Evolutionary conservation across 2,329 filamentous ascomycete genomes (phyloP).

Genomic region (Colletotrichum ledebouriae): DNA sequence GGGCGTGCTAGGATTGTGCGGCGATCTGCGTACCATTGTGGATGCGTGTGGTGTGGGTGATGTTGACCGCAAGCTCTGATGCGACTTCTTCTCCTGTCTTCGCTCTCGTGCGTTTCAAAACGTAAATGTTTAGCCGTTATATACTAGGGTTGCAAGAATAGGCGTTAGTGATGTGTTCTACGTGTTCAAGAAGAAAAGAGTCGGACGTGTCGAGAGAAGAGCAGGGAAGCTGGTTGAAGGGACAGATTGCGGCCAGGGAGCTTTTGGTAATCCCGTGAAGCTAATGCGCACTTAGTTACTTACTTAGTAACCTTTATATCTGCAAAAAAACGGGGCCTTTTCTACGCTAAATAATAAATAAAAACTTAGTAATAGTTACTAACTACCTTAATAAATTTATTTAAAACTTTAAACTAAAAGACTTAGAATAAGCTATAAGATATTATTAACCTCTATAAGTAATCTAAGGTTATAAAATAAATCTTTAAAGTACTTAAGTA

Average conservation of each 20-base stretch:
- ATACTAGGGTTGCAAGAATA: slow-evolving; percentile 9
- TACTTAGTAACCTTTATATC: too few species aligned
- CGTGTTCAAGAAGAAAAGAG: background rate
- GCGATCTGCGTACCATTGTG: slow-evolving; percentile 44
- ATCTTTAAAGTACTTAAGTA: too few species aligned
- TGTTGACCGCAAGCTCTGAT: slow-evolving; percentile 14
- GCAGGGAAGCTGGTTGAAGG: slow-evolving; percentile 41
- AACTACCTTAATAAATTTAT: too few species aligned
- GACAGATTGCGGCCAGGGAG: slow-evolving; percentile 42
- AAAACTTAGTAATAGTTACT: too few species aligned
- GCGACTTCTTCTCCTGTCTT: slow-evolving; percentile 11
- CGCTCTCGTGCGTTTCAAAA: background rate
- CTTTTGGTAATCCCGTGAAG: slow-evolving; percentile 4
- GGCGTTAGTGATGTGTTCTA: slow-evolving; percentile 8
- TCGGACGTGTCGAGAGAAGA: slow-evolving; percentile 41
- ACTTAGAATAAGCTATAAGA: too few species aligned
- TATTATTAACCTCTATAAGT: too few species aligned
- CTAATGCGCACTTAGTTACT: slow-evolving; percentile 14
- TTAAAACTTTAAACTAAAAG: too few species aligned
- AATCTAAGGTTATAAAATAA: too few species aligned
- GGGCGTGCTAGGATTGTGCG: slow-evolving; percentile 4
- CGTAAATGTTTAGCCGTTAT: slow-evolving; percentile 7
- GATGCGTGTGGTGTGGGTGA: slow-evolving; percentile 22
- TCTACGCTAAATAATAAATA: too few species aligned
- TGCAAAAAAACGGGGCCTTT: too few species aligned